A percentile compares a stretch with the other conserved stretches of the same genome.
These are phyloP conservation scores for Ceriops decandra DNA, from an alignment of 345 rosid genomes.

Conservation along the genomic window DNA sequence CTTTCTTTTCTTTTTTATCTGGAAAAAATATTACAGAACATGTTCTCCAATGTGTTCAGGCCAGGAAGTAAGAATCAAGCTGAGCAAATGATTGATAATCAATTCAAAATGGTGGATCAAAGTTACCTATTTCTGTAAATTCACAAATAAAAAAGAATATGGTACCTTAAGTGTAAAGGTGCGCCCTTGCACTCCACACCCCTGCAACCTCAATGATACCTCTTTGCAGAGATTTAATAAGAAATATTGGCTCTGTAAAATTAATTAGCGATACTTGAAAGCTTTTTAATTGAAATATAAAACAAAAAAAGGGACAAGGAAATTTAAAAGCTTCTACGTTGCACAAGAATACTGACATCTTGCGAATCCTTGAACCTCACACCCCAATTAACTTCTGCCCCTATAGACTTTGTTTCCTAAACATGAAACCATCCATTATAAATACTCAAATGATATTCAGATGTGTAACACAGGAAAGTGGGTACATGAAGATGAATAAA, in stretches of 20 bases:
- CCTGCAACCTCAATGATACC: conserved; percentile 79
- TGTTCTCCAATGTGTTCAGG: conserved; percentile 1
- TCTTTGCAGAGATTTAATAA: conserved; percentile 81
- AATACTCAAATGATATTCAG: not conserved
- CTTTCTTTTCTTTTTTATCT: conserved; percentile 83
- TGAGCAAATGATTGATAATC: not conserved
- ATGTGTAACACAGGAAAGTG: not conserved
- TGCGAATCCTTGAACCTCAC: conserved; percentile 74
- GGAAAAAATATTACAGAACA: conserved; percentile 15
- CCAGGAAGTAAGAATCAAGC: conserved; percentile 2
- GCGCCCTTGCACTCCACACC: conserved; percentile 77
- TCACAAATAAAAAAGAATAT: not conserved
- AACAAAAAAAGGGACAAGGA: conserved; percentile 6
- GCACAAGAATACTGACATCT: conserved; percentile 55
- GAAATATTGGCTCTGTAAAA: conserved; percentile 61
- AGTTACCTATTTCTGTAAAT: not conserved
- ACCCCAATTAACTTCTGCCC: conserved; percentile 98
- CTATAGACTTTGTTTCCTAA: conserved; percentile 90
- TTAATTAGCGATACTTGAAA: conserved; percentile 15
- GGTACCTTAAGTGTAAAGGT: conserved; percentile 82
- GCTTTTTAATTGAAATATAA: conserved; percentile 3
- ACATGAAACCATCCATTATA: conserved; percentile 24
- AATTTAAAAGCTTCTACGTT: conserved; percentile 11
- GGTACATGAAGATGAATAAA: not conserved
- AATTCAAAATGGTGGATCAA: not conserved